Evolutionary conservation across 1,139 yeast species (phyloP).

Genomic region (Trichomonascaceae sp.): DNA sequence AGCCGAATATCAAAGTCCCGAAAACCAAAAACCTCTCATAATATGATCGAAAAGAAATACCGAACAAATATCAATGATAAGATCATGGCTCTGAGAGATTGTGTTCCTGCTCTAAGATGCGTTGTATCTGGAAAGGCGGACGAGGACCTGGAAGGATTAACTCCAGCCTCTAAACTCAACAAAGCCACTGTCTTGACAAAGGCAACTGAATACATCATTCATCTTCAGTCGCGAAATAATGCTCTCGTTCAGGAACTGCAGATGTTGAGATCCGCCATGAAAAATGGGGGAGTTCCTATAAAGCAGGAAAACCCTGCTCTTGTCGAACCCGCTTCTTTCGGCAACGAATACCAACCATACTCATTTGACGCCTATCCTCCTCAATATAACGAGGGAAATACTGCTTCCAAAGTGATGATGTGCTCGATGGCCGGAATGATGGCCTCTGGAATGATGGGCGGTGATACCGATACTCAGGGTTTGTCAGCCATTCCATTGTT

Average conservation of each 20-base stretch:
- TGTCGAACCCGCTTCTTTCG: not conserved
- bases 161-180: slow-evolving; percentile 82
- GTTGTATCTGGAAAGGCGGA: slow-evolving; percentile 30
- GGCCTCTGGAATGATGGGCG: slow-evolving; percentile 33
- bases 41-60: slow-evolving; percentile 73
- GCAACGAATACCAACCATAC: not conserved
- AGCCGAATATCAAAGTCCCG: slow-evolving; percentile 30
- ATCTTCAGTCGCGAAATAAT: slow-evolving; percentile 66
- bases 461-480: slow-evolving; percentile 25
- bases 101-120: slow-evolving; percentile 56
- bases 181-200: slow-evolving; percentile 84
- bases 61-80: slow-evolving; percentile 72
- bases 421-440: slow-evolving; percentile 37
- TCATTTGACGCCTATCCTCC: slow-evolving; percentile 9
- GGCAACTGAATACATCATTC: slow-evolving; percentile 86
- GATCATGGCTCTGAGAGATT: slow-evolving; percentile 63
- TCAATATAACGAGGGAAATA: slow-evolving; percentile 2
- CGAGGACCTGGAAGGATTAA: slow-evolving; percentile 66
- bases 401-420: slow-evolving; percentile 31
- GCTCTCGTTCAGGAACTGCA: slow-evolving; percentile 49
- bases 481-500: slow-evolving; percentile 29
- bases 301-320: not conserved
- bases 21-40: slow-evolving; percentile 62
- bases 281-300: slow-evolving; percentile 4
- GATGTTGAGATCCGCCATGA: slow-evolving; percentile 30